These are phyloP conservation scores for Lepidium sativum DNA, from an alignment of 345 rosid species.

Conservation along the genomic window DNA sequence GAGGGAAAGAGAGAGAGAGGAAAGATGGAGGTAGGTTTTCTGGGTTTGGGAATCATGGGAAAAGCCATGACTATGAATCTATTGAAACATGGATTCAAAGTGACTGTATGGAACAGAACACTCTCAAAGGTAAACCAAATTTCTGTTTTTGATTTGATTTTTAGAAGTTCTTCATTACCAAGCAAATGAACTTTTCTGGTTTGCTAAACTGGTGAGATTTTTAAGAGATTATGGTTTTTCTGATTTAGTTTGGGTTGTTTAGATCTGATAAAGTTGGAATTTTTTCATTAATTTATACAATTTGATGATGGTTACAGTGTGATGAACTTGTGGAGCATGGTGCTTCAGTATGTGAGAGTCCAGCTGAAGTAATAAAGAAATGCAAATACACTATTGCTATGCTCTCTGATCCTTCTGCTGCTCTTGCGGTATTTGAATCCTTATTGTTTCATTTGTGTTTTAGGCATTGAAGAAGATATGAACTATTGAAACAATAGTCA, in stretches of 20 bases:
- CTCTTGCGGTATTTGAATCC: conserved; percentile 51
- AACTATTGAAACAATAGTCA: neutral
- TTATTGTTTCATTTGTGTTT: neutral
- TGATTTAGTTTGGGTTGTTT: neutral
- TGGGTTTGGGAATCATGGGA: conserved; percentile 97
- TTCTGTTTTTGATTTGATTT: neutral
- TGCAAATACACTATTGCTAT: conserved; percentile 83
- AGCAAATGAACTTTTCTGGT: neutral
- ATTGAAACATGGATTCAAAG: conserved; percentile 72
- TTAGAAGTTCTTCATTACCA: neutral
- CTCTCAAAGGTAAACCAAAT: conserved; percentile 62
- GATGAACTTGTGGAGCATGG: conserved; percentile 84
- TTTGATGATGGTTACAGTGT: conserved; percentile 40
- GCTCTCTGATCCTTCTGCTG: conserved; percentile 86
- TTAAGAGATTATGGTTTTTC: neutral
- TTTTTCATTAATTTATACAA: neutral
- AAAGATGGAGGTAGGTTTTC: conserved; percentile 76
- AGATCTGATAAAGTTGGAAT: conserved; percentile 7
- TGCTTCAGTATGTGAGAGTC: conserved; percentile 68
- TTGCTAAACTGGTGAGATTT: neutral
- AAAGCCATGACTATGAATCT: conserved; percentile 89
- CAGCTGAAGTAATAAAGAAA: conserved; percentile 78
- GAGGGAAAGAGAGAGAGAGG: neutral
- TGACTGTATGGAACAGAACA: conserved; percentile 94
- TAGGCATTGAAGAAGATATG: neutral